A percentile compares a stretch with the other conserved stretches of the same genome.
Conservation (phyloP, 73 alveolate species). For the Durusdinium trenchii region DNA sequence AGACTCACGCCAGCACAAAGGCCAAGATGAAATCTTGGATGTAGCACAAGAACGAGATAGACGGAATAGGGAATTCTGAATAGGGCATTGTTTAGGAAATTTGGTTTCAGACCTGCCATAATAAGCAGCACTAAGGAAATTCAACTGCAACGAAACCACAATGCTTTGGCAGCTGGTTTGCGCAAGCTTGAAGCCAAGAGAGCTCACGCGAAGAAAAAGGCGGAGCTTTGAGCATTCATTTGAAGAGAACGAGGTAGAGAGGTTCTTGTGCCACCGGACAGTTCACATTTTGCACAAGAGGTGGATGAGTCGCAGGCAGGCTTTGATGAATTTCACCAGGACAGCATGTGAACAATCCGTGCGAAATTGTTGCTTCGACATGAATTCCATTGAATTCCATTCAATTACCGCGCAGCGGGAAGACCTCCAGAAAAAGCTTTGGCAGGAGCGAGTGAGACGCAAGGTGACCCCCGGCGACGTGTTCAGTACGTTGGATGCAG, state of each 20-base stretch:
- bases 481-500: slow-evolving; percentile 57
- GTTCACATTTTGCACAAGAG: background rate
- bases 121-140: slow-evolving; percentile 60
- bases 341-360: background rate
- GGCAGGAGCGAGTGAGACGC: slow-evolving; percentile 44
- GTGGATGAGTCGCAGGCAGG: slow-evolving; percentile 70
- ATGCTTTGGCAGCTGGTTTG: slow-evolving; percentile 15
- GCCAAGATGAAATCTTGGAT: background rate
- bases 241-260: background rate
- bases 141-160: slow-evolving; percentile 44
- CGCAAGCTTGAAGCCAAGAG: slow-evolving; percentile 30
- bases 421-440: background rate
- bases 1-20: background rate
- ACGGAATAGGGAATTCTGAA: too few relatives aligned
- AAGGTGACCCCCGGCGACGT: slow-evolving; percentile 78
- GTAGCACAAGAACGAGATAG: background rate
- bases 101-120: too few relatives aligned
- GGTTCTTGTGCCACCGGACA: background rate
- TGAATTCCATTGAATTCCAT: background rate
- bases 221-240: background rate
- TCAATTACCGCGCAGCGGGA: background rate
- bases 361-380: background rate
- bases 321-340: slow-evolving; percentile 63
- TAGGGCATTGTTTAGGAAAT: too few relatives aligned
- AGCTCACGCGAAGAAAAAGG: slow-evolving; percentile 6